Evolutionary conservation across 805 yeast genomes (phyloP), one percentile per base, ranked within the genome.

Genomic region (Starmerella bacillaris): DNA sequence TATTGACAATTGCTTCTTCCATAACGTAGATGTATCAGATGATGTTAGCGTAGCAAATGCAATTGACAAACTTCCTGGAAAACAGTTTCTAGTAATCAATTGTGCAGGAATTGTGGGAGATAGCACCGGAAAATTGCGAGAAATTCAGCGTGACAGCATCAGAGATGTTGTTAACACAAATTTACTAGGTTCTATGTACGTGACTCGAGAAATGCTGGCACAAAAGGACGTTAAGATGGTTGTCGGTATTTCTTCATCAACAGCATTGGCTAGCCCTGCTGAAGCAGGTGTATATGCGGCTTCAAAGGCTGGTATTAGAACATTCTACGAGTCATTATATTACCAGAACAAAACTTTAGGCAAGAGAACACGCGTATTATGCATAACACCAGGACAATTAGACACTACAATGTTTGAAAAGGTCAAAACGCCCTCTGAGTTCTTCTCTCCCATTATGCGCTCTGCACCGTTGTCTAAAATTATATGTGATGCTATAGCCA

Each of bases 51-150:
- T 79, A 41, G 63, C 70, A 45, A 68, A 78, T n/a, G 92, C 92
- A 0, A 65, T 79, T 37, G 69, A 74, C 40, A 64, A 64, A 35
- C 77, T 74, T 50, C 89, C 89, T 18, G 92, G 92, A 19, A 65
- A 77, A 8, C 77, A 83, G 30, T 84, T 79, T 52, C 61, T 82
- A 21, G 61, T 83, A 43, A 65, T 84, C 45, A 82, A 83, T 60
- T 83, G 84, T 53, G 94, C 94, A 2, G 95, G 94, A 31, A 78
- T 80, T 34, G 64, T 82, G 48, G 69, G 82, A 49, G 93, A 79
- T 9, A 24, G 40, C 5, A 7, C 52, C 63, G 82, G 14, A 4
- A 19, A 33, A 3, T 21, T 36, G 4, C 17, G 65, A 72, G 3
- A 7, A 20, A 6, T 30, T 3, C 22, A 26, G 14, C 8, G 38